A percentile compares a stretch with the other conserved stretches of the same genome.
phyloP scores from a whole-genome alignment of 2,329 filamentous ascomycete genomes.

The Elsinoe necatrix region DNA sequence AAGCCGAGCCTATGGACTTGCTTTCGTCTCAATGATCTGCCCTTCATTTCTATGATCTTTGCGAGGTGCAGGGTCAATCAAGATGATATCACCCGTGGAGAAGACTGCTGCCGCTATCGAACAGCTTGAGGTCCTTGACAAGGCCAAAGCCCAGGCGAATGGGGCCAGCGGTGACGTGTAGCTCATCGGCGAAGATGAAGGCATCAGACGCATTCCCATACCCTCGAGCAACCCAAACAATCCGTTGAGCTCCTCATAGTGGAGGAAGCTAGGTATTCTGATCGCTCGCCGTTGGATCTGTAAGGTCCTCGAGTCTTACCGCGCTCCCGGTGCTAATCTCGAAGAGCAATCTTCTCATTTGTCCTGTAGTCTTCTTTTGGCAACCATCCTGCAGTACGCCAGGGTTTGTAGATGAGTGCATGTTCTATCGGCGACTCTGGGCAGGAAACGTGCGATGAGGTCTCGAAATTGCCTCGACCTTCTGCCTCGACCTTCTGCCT shows the following conservation, averaged over 20 bases:
- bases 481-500: too few relatives aligned
- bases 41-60: background rate
- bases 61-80: background rate
- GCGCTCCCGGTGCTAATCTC: constrained; percentile 11
- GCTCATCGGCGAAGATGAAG: constrained; percentile 19
- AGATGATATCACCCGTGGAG: background rate
- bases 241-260: constrained; percentile 26
- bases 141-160: background rate
- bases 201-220: constrained; percentile 21
- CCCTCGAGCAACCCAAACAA: constrained; percentile 23
- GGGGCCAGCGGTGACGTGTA: constrained; percentile 18
- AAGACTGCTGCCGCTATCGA: constrained; percentile 20
- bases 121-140: constrained; percentile 9
- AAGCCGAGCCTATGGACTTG: background rate
- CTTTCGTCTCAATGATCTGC: background rate
- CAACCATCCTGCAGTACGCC: too few relatives aligned
- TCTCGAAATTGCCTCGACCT: too few relatives aligned
- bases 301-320: constrained; percentile 12
- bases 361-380: too few relatives aligned
- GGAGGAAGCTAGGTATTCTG: constrained; percentile 26
- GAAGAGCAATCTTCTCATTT: constrained; percentile 27
- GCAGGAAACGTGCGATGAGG: too few relatives aligned
- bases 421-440: too few relatives aligned
- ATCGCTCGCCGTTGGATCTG: constrained; percentile 28
- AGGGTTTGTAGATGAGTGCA: too few relatives aligned